phyloP scores from a whole-genome alignment of 306 rosid genomes.

The Trifolium dubium region DNA sequence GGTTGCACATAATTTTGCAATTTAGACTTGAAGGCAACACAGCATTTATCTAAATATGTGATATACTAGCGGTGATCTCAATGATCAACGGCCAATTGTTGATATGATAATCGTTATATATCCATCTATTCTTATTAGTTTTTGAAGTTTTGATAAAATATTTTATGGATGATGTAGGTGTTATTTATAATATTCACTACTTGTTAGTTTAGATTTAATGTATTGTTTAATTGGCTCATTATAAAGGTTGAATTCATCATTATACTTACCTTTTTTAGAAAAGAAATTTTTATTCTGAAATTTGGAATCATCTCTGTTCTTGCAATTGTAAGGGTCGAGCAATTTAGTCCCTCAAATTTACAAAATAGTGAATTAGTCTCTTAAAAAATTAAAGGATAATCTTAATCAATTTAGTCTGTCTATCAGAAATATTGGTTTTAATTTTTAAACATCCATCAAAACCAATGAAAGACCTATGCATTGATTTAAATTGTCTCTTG shows the following conservation, averaged over 20 bases:
- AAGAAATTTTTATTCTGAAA: neutral
- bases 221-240: neutral
- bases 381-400: too few relatives aligned
- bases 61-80: neutral
- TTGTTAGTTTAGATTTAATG: slow-evolving; percentile 19
- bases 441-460: too few relatives aligned
- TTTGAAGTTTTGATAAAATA: neutral
- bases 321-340: too few relatives aligned
- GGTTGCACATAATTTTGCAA: slow-evolving; percentile 3
- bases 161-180: neutral
- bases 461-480: too few relatives aligned
- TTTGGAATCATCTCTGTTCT: neutral
- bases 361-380: too few relatives aligned
- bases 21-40: slow-evolving; percentile 17
- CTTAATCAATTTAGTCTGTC: too few relatives aligned
- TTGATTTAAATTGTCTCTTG: too few relatives aligned
- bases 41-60: slow-evolving; percentile 5
- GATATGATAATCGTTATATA: slow-evolving; percentile 2
- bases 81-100: neutral
- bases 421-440: too few relatives aligned
- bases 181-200: neutral
- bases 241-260: slow-evolving; percentile 23
- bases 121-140: slow-evolving; percentile 2
- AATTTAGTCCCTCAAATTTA: too few relatives aligned
- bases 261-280: neutral